Conservation (phyloP, 2,329 filamentous ascomycete genomes). For the Fusarium mexicanum region DNA sequence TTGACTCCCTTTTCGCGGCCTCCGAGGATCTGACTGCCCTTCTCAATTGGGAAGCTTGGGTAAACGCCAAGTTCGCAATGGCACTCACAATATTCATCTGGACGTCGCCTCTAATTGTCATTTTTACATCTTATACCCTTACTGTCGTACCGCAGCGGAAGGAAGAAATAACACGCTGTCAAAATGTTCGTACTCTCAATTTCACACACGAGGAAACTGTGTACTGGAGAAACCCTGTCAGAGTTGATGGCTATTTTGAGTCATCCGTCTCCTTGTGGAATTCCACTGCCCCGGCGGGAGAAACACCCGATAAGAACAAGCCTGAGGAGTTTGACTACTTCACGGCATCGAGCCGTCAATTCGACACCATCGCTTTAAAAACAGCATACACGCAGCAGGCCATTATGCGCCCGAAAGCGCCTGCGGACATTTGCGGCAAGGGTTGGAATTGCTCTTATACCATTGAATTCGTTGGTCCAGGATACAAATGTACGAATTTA, state of each 20-base stretch:
- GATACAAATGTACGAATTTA: constrained; percentile 33
- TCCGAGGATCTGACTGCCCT: constrained; percentile 39
- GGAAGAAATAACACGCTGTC: constrained; percentile 26
- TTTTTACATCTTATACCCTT: constrained; percentile 40
- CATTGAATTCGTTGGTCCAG: constrained; percentile 36
- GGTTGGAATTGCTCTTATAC: constrained; percentile 42
- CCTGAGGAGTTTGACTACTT: constrained; percentile 39
- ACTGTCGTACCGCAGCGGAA: constrained; percentile 20
- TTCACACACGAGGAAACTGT: constrained; percentile 33
- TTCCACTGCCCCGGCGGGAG: constrained; percentile 7
- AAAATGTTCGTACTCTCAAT: constrained; percentile 40
- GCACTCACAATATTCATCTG: constrained; percentile 40
- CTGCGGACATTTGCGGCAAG: constrained; percentile 32
- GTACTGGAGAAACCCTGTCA: constrained; percentile 26
- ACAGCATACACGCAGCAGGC: constrained; percentile 33
- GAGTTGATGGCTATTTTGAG: constrained; percentile 19
- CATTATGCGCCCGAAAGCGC: constrained; percentile 25
- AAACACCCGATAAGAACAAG: background rate
- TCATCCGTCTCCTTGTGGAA: constrained; percentile 37
- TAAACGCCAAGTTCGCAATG: constrained; percentile 41
- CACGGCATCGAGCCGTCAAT: constrained; percentile 31
- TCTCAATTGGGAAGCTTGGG: constrained; percentile 40
- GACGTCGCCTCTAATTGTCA: constrained; percentile 41
- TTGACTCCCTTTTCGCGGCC: constrained; percentile 42
- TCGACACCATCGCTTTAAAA: constrained; percentile 26